Base-by-base conservation (phyloP, 768 basidiomycete genomes). In the Mycena rosella region DNA sequence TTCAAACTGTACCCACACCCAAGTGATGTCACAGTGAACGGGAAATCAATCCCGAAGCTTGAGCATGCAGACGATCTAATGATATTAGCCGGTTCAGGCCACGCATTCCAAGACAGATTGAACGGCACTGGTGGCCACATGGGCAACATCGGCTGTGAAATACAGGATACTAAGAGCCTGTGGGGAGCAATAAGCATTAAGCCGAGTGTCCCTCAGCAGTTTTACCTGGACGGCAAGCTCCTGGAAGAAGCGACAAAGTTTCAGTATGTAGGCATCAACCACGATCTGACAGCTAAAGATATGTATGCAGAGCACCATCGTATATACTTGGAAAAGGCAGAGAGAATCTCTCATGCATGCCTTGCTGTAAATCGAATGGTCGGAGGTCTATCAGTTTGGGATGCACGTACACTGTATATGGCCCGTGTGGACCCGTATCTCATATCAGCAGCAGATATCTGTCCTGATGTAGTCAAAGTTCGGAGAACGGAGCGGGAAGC, bases 1-100 rank as follows among this genome's bases (percentile, higher is more conserved):
- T 52, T 76, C 20, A 48, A 32, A 11, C 47, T 76, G 13, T 24
- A 36, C 0, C 24, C 34, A 17, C 47, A 74, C 44, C 42, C 49
- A 4, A 69, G 74, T 49, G 74, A 77, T 62, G 47, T 75, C 6
- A 17, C 47, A 2, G 47, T 78, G n/a, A 56, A 40, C 18, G 63
- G 58, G 0, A 14, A 26, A 9, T 2, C 38, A 0, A 65, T 75
- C 15, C 60, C 75, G 5, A 64, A 76, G 52, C 30, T 76, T 1
- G 76, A 75, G 34, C 76, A 76, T 36, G 76, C 77, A 18, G 76
- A 78, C 54, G 77, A 77, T 57, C 55, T 78, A 22, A 58, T 70
- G 27, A 42, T 77, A 9, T 47, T 75, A 7, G 72, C 76, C 5
- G 64, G 38, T 9, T 65, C 72, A 0, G n/a, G 61, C 0, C 55